A percentile compares a stretch with the other conserved stretches of the same genome.
phyloP scores from a whole-genome alignment of 2,329 filamentous ascomycete species.

The Westerdykella ornata region DNA sequence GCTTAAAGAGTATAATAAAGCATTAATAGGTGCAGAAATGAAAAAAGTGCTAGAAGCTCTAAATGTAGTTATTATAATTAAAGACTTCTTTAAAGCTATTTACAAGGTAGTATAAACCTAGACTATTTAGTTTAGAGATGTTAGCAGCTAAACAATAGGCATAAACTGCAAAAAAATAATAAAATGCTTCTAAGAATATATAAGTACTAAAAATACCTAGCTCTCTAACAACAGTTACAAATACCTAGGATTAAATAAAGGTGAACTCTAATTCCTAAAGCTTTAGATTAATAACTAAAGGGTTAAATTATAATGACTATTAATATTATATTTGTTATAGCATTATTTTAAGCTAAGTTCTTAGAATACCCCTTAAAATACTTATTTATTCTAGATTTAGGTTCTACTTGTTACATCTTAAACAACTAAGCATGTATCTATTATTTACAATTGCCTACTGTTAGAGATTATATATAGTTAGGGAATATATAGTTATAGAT shows the following conservation, averaged over 20 bases:
- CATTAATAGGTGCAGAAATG: too few species aligned
- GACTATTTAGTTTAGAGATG: too few species aligned
- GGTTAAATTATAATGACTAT: constrained; percentile 1
- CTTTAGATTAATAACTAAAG: not conserved
- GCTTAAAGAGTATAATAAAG: too few species aligned
- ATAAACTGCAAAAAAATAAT: constrained; percentile 2
- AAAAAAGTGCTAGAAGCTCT: constrained; percentile 1
- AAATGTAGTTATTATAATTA: constrained; percentile 1
- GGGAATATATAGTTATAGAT: constrained; percentile 1
- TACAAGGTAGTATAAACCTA: too few species aligned
- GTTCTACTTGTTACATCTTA: constrained; percentile 1
- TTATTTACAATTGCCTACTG: not conserved
- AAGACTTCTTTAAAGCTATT: too few species aligned
- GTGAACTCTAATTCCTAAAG: too few species aligned
- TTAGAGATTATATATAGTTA: constrained; percentile 1
- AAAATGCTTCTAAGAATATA: constrained; percentile 2
- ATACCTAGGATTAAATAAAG: too few species aligned
- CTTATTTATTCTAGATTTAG: constrained; percentile 2
- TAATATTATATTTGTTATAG: not conserved
- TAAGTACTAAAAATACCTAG: constrained; percentile 2
- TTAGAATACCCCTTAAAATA: not conserved
- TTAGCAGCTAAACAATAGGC: too few species aligned
- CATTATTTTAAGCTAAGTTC: not conserved
- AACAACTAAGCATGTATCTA: not conserved
- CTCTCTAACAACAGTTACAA: too few species aligned